Base-by-base conservation (phyloP, 805 yeast species). In the Saturnispora saitoi region DNA sequence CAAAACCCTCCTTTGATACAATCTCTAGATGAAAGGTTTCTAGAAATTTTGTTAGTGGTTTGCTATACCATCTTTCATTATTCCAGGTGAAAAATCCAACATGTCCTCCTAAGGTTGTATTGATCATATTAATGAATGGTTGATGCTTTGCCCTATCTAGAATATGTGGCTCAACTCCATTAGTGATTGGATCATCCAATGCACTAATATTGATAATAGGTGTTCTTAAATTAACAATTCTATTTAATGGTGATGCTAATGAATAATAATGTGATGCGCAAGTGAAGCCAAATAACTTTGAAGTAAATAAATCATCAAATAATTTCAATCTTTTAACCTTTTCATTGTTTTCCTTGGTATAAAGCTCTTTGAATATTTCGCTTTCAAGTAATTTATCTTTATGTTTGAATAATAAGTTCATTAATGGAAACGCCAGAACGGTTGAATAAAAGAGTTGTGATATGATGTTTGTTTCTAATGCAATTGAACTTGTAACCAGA, bases 21-120 rank as follows among this genome's bases (percentile, higher is more conserved):
- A 55, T 47, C 6, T 51, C 31, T 12, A 43, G 32, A 42, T 63
- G 58, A 45, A 58, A 59, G 29, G 54, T 53, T 3, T 42, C 50
- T 17, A 64, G 22, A 11, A 75, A 70, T 49, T 67, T 65, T 24
- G 77, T 63, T 38, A 80, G 51, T 24, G 82, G 83, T 7, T 69
- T 66, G 4, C 77, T 65, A 54, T 73, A 78, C 95, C 95, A 87
- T 56, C 88, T 76, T 38, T 70, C 69, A 24, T 84, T 83, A 24
- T 72, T 67, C 43, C 70, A 65, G 54, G 74, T 70, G 52, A 79
- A 86, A 83, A 83, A 86, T n/a, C 86, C 93, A 47, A 86, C 71
- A 64, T 86, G 95, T 1, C 95, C 95, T 6, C 95, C 95, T 46
- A 76, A 70, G 38, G 75, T 71, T 6, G 90, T 82, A 50, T 79